These are phyloP conservation scores for Lecanicillium sp. DNA, from an alignment of 2,329 filamentous ascomycete species.

Conservation along the genomic window DNA sequence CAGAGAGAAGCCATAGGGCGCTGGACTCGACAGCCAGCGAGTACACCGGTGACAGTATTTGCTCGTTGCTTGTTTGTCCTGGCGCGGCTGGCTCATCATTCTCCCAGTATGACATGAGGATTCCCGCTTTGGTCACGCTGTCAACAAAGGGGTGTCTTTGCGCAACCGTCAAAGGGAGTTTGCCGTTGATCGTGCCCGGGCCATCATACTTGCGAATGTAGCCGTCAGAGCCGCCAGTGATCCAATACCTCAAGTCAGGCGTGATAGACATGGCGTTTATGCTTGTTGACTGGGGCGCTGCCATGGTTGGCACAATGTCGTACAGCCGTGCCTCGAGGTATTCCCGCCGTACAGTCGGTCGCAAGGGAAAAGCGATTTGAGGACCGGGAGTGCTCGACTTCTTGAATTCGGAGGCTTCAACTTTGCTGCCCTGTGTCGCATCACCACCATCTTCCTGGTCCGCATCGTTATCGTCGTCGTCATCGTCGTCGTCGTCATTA, in stretches of 20 bases:
- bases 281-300: constrained; percentile 89
- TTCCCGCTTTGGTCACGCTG: constrained; percentile 90
- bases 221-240: constrained; percentile 88
- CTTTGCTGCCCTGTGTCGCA: constrained; percentile 23
- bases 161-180: constrained; percentile 85
- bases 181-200: constrained; percentile 88
- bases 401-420: constrained; percentile 24
- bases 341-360: constrained; percentile 64
- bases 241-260: constrained; percentile 89
- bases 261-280: constrained; percentile 91
- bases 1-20: constrained; percentile 85
- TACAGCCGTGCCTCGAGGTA: constrained; percentile 74
- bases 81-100: constrained; percentile 68
- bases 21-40: constrained; percentile 86
- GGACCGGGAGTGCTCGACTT: constrained; percentile 22
- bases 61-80: constrained; percentile 44
- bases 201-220: constrained; percentile 98
- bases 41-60: constrained; percentile 80
- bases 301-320: constrained; percentile 95
- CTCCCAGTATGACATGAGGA: constrained; percentile 96
- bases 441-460: constrained; percentile 28
- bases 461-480: constrained; percentile 26
- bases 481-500: constrained; percentile 26
- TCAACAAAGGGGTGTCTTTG: constrained; percentile 96
- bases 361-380: constrained; percentile 20